These are phyloP conservation scores for Mycocentrospora acerina DNA, from an alignment of 2,329 filamentous ascomycete species.

Conservation along the genomic window DNA sequence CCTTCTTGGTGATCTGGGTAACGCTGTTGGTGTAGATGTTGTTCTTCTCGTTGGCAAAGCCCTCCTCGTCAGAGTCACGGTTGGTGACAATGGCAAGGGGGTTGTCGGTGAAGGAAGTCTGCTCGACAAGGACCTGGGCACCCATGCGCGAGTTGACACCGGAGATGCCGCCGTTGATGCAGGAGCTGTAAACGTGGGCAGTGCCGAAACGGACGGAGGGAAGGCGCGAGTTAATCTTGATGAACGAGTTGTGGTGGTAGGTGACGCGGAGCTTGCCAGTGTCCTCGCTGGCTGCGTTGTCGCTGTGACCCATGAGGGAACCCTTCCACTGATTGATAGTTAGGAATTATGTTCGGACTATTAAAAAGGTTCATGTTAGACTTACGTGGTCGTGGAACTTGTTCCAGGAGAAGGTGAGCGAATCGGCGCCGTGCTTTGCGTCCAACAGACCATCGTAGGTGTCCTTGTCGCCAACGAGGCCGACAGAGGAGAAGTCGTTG, in stretches of 20 bases:
- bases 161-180: constrained; percentile 40
- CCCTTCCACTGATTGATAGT: constrained; percentile 52
- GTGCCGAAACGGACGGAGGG: constrained; percentile 68
- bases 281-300: constrained; percentile 57
- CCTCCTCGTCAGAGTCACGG: constrained; percentile 58
- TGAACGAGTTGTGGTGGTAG: constrained; percentile 67
- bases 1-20: constrained; percentile 51
- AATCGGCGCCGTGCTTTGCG: constrained; percentile 63
- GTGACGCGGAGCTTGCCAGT: constrained; percentile 63
- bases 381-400: constrained; percentile 56
- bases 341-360: constrained; percentile 1
- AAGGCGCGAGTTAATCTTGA: constrained; percentile 63
- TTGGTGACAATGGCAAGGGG: constrained; percentile 58
- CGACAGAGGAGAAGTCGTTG: constrained; percentile 62
- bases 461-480: constrained; percentile 33
- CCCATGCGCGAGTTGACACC: constrained; percentile 48
- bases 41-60: constrained; percentile 49
- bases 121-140: constrained; percentile 48
- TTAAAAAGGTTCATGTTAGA: neutral
- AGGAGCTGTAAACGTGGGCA: constrained; percentile 61
- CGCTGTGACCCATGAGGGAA: constrained; percentile 61
- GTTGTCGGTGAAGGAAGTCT: constrained; percentile 58
- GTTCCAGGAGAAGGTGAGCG: constrained; percentile 56
- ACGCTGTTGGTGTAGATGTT: constrained; percentile 46
- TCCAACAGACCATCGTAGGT: constrained; percentile 53